Conservation (phyloP, 345 rosid genomes). For the Turnera subulata region DNA sequence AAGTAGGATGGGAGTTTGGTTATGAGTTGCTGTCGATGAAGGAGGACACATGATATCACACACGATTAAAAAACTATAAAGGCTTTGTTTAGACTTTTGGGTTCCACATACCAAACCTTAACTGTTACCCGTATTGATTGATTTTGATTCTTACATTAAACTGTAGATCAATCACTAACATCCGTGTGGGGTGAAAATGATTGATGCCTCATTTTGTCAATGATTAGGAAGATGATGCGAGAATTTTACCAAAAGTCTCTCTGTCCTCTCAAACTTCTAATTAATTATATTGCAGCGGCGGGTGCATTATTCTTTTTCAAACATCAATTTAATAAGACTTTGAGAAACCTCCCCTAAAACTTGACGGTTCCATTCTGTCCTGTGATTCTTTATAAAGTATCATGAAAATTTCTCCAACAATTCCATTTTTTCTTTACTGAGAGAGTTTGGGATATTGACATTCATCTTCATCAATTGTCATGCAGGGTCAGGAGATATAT, state of each 20-base stretch:
- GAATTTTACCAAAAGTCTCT: not conserved
- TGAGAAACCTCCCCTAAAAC: too few relatives aligned
- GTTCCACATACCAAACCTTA: not conserved
- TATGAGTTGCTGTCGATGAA: not conserved
- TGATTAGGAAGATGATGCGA: not conserved
- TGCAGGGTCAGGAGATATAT: too few relatives aligned
- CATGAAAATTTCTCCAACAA: too few relatives aligned
- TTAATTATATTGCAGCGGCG: not conserved
- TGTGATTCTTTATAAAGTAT: too few relatives aligned
- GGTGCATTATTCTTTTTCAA: too few relatives aligned
- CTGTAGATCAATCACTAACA: not conserved
- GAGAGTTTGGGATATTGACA: too few relatives aligned
- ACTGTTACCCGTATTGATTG: not conserved
- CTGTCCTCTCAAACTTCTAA: not conserved
- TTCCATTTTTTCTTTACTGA: too few relatives aligned
- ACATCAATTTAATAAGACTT: too few relatives aligned
- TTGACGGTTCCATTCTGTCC: too few relatives aligned
- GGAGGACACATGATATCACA: not conserved
- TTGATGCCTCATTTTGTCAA: not conserved
- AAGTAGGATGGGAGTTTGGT: not conserved
- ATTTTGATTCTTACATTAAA: not conserved
- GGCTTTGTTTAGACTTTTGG: not conserved
- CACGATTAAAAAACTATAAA: not conserved
- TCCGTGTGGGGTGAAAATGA: slow-evolving; percentile 1
- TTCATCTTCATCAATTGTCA: too few relatives aligned